These are phyloP conservation scores for Chimonanthus praecox DNA, from an alignment of 164 flowering plant species.

Conservation along the genomic window DNA sequence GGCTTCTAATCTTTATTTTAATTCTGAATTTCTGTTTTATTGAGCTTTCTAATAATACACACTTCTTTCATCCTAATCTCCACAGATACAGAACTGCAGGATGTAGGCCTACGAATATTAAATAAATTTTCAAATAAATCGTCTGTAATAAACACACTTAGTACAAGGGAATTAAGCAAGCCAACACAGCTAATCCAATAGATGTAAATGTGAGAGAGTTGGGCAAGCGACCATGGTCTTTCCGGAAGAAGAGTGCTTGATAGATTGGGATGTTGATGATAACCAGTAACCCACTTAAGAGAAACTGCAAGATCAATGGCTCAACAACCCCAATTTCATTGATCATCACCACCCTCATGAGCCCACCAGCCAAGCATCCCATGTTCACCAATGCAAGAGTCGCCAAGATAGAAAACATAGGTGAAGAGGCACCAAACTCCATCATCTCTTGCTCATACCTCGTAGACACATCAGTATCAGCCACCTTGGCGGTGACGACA, in stretches of 20 bases:
- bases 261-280: slow-evolving; percentile 23
- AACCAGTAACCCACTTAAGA: slow-evolving; percentile 18
- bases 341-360: slow-evolving; percentile 10
- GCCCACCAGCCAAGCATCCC: slow-evolving; percentile 9
- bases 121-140: too few relatives aligned
- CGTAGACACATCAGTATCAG: slow-evolving; percentile 17
- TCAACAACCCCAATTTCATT: slow-evolving; percentile 8
- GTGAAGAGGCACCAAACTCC: slow-evolving; percentile 28
- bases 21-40: too few relatives aligned
- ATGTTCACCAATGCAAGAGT: slow-evolving; percentile 24
- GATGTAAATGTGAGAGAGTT: slow-evolving; percentile 15
- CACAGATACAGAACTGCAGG: too few relatives aligned
- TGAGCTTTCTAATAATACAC: too few relatives aligned
- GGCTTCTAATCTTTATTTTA: too few relatives aligned
- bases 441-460: slow-evolving; percentile 26
- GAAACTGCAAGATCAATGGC: slow-evolving; percentile 15
- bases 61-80: too few relatives aligned
- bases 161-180: slow-evolving; percentile 6
- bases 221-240: slow-evolving; percentile 26
- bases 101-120: too few relatives aligned
- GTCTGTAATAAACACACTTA: neutral
- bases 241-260: slow-evolving; percentile 24
- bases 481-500: slow-evolving; percentile 22
- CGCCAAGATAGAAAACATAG: slow-evolving; percentile 26
- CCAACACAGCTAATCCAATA: slow-evolving; percentile 11